A percentile compares a stretch with the other conserved stretches of the same genome.
Evolutionary conservation across 371 early-diverging fungal species (phyloP).

Genomic region (Capillidium rhysosporum): DNA sequence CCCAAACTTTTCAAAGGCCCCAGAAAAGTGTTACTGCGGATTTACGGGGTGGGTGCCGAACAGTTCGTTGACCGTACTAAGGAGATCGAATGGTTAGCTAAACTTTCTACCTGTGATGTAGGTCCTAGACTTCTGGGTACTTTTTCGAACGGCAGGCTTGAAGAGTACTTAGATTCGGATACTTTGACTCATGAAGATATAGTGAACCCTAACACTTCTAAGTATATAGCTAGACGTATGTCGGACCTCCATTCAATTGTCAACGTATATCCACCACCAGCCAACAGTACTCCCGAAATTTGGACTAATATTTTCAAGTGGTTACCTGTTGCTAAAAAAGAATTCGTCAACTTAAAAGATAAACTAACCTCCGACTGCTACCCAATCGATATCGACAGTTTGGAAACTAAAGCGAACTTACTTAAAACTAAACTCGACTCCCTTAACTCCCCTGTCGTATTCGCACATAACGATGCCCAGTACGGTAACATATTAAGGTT

Average conservation of each 20-base stretch:
- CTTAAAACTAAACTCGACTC: background rate
- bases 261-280: constrained; percentile 30
- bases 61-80: constrained; percentile 48
- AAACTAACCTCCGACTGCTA: constrained; percentile 11
- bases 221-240: constrained; percentile 54
- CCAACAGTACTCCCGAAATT: constrained; percentile 23
- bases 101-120: constrained; percentile 41
- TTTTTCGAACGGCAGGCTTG: constrained; percentile 79
- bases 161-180: constrained; percentile 57
- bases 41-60: constrained; percentile 63
- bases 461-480: constrained; percentile 68
- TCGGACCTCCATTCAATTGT: constrained; percentile 51
- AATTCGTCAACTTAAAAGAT: constrained; percentile 1
- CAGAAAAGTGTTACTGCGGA: constrained; percentile 35
- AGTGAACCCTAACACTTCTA: constrained; percentile 32
- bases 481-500: constrained; percentile 62
- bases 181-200: constrained; percentile 51
- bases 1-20: constrained; percentile 9
- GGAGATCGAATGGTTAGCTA: constrained; percentile 57
- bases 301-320: constrained; percentile 50
- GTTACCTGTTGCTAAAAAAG: constrained; percentile 22
- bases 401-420: no score
- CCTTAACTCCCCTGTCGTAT: constrained; percentile 37
- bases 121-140: constrained; percentile 62
- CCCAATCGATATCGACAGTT: background rate